A percentile compares a stretch with the other conserved stretches of the same genome.
These are phyloP conservation scores for Astragalus membranaceus DNA, from an alignment of 306 rosid species.

Conservation along the genomic window DNA sequence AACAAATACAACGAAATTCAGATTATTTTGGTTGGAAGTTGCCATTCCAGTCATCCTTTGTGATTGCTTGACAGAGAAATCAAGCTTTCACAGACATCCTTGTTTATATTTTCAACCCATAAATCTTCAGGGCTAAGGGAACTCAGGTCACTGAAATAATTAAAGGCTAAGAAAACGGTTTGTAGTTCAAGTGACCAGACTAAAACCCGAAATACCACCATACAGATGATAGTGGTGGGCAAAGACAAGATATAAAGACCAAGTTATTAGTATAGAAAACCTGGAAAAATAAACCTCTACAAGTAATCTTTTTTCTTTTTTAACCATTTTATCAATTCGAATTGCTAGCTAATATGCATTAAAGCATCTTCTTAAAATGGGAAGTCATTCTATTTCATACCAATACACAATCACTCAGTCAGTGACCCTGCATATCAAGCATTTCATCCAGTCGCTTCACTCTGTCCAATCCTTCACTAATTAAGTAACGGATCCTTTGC, in stretches of 20 bases:
- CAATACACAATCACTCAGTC: constrained; percentile 1
- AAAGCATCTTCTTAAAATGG: not conserved
- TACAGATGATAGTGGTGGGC: not conserved
- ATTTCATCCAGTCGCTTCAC: constrained; percentile 73
- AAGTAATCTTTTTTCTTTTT: not conserved
- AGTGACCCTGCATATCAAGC: constrained; percentile 85
- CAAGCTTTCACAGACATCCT: not conserved
- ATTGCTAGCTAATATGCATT: not conserved
- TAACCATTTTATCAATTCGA: not conserved
- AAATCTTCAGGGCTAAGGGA: not conserved
- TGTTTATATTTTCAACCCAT: constrained; percentile 5
- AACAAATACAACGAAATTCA: not conserved
- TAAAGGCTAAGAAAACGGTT: no score
- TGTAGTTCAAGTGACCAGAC: not conserved
- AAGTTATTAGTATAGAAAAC: not conserved
- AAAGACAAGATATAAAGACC: not conserved
- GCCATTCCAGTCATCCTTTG: not conserved
- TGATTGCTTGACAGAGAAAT: not conserved
- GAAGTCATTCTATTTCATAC: not conserved
- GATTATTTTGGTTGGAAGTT: not conserved
- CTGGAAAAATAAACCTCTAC: no score
- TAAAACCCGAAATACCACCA: not conserved
- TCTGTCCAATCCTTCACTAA: constrained; percentile 79
- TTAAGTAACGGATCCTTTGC: constrained; percentile 58
- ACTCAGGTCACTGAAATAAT: no score